Conservation (phyloP, 768 basidiomycete genomes). For the Kwoniella shandongensis region DNA sequence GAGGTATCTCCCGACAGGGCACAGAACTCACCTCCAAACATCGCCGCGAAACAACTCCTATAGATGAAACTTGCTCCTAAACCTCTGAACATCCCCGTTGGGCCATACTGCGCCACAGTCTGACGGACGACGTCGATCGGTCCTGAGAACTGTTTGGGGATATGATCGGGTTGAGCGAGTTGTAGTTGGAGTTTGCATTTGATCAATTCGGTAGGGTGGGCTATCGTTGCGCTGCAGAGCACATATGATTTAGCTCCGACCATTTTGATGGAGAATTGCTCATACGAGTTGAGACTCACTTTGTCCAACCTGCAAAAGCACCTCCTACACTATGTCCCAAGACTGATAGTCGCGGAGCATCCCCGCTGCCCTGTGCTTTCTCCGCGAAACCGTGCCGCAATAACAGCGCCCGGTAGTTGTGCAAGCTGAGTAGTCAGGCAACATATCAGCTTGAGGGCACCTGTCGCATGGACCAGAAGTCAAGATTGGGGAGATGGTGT, state of each 20-base stretch:
- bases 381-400: slow-evolving; percentile 46
- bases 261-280: too few relatives aligned
- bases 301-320: slow-evolving; percentile 51
- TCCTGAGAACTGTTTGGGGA: slow-evolving; percentile 60
- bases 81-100: slow-evolving; percentile 71
- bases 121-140: slow-evolving; percentile 58
- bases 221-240: slow-evolving; percentile 62
- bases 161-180: slow-evolving; percentile 48
- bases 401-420: slow-evolving; percentile 49
- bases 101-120: slow-evolving; percentile 64
- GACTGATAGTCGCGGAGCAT: slow-evolving; percentile 35
- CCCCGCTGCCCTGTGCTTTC: slow-evolving; percentile 15
- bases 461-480: background rate
- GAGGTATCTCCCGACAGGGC: too few relatives aligned
- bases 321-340: slow-evolving; percentile 51
- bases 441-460: slow-evolving; percentile 2
- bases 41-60: slow-evolving; percentile 68
- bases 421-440: slow-evolving; percentile 30
- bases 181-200: slow-evolving; percentile 61
- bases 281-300: slow-evolving; percentile 32
- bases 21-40: slow-evolving; percentile 62
- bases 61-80: slow-evolving; percentile 71
- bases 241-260: slow-evolving; percentile 2
- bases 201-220: slow-evolving; percentile 74
- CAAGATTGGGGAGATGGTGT: background rate